A percentile compares a stretch with the other conserved stretches of the same genome.
Conservation (phyloP, 1,139 yeast genomes). For the Torulaspora globosa region DNA sequence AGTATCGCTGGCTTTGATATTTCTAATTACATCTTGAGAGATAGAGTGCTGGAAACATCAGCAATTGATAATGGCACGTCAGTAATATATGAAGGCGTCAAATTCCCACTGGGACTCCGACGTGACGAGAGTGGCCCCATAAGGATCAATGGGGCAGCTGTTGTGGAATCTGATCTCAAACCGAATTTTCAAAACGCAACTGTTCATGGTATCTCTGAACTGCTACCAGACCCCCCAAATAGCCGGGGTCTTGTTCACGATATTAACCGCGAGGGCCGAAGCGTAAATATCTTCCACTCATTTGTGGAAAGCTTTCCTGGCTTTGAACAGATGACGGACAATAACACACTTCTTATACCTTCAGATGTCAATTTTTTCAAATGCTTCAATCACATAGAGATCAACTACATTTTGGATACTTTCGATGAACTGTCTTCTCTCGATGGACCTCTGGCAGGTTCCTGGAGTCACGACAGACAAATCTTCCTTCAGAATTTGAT, state of each 20-base stretch:
- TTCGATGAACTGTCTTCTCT: constrained; percentile 17
- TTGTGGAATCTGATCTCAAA: constrained; percentile 59
- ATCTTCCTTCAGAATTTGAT: constrained; percentile 21
- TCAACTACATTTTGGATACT: constrained; percentile 43
- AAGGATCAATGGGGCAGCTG: constrained; percentile 47
- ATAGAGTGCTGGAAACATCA: constrained; percentile 19
- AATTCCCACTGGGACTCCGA: constrained; percentile 24
- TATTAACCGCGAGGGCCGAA: constrained; percentile 8
- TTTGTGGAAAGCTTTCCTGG: constrained; percentile 1
- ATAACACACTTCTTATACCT: constrained; percentile 44
- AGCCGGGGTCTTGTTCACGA: constrained; percentile 1
- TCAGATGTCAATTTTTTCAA: constrained; percentile 39
- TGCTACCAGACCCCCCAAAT: constrained; percentile 27
- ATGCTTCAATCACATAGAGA: constrained; percentile 44
- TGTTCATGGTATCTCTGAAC: constrained; percentile 64
- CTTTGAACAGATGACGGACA: constrained; percentile 10
- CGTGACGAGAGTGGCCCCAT: constrained; percentile 19
- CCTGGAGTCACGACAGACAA: constrained; percentile 35
- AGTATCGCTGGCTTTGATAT: constrained; percentile 20
- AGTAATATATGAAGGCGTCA: constrained; percentile 18
- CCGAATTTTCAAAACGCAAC: constrained; percentile 70
- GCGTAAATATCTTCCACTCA: constrained; percentile 5
- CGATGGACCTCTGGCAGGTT: constrained; percentile 31
- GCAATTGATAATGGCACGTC: constrained; percentile 20
- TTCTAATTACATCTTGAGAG: constrained; percentile 28